These are phyloP conservation scores for Penicillium sp. DNA, from an alignment of 2,329 filamentous ascomycete species.

Conservation along the genomic window DNA sequence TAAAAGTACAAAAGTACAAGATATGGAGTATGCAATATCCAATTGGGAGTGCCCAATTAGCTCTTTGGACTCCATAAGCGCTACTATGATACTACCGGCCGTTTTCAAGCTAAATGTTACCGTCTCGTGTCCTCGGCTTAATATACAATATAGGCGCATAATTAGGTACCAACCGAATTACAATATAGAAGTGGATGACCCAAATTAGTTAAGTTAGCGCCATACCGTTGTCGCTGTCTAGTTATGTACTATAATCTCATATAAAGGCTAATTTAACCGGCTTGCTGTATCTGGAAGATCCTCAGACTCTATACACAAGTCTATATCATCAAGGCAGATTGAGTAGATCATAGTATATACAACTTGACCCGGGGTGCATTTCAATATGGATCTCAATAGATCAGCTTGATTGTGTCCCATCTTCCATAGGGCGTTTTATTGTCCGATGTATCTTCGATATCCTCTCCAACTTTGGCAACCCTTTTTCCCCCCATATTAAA, in stretches of 20 bases:
- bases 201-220: not conserved
- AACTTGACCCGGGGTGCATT: no score
- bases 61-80: not conserved
- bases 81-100: not conserved
- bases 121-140: not conserved
- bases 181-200: not conserved
- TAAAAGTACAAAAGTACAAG: not conserved
- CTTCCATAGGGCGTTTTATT: no score
- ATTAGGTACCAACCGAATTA: not conserved
- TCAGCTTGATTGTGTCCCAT: no score
- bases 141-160: not conserved
- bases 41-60: not conserved
- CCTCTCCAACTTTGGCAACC: no score
- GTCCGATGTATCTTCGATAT: no score
- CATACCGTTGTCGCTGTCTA: not conserved
- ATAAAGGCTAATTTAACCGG: not conserved
- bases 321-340: no score
- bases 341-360: no score
- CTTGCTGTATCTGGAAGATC: conserved; percentile 4
- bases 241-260: not conserved
- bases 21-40: not conserved
- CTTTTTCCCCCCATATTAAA: no score
- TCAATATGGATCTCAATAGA: no score
- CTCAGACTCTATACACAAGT: conserved; percentile 21
- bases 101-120: not conserved